These are phyloP conservation scores for Podospora appendiculata DNA, from an alignment of 495 filamentous ascomycete species.

Conservation along the genomic window DNA sequence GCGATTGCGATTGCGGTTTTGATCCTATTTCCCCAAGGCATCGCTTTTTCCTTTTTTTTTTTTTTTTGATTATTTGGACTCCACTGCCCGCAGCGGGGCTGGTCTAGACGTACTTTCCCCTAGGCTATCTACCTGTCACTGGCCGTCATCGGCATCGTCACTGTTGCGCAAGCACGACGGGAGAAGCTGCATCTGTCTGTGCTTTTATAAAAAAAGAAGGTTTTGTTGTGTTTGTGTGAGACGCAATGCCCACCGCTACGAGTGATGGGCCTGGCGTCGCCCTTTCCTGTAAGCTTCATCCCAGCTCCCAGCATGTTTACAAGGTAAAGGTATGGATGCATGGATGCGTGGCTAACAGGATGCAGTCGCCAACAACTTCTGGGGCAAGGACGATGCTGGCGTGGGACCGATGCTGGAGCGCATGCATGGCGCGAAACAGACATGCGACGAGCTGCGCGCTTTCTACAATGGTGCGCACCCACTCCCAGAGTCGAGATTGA, in stretches of 20 bases:
- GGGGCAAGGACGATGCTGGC: slow-evolving; percentile 98
- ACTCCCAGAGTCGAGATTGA: too few species aligned
- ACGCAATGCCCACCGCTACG: slow-evolving; percentile 24
- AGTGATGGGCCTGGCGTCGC: slow-evolving; percentile 36
- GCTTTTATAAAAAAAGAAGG: too few species aligned
- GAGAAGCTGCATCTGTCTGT: too few species aligned
- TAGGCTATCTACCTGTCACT: too few species aligned
- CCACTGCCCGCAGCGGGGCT: neutral
- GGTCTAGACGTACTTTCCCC: too few species aligned
- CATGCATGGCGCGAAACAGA: slow-evolving; percentile 92
- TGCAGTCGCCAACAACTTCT: slow-evolving; percentile 93
- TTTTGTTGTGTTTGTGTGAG: slow-evolving; percentile 1
- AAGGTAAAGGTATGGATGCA: neutral
- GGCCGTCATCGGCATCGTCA: too few species aligned
- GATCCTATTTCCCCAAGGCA: neutral
- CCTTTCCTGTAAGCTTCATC: slow-evolving; percentile 32
- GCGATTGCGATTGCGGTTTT: slow-evolving; percentile 2
- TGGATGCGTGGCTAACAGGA: neutral
- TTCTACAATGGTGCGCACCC: slow-evolving; percentile 72
- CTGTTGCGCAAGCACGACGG: too few species aligned
- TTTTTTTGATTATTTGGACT: neutral
- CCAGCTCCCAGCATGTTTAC: neutral
- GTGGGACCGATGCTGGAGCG: slow-evolving; percentile 87
- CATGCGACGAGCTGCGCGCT: slow-evolving; percentile 84
- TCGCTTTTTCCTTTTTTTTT: neutral